Percentiles rank a stretch among this genome's conserved stretches.
Evolutionary conservation across 2,329 filamentous ascomycete species (phyloP).

Genomic region (Dothistroma pini): DNA sequence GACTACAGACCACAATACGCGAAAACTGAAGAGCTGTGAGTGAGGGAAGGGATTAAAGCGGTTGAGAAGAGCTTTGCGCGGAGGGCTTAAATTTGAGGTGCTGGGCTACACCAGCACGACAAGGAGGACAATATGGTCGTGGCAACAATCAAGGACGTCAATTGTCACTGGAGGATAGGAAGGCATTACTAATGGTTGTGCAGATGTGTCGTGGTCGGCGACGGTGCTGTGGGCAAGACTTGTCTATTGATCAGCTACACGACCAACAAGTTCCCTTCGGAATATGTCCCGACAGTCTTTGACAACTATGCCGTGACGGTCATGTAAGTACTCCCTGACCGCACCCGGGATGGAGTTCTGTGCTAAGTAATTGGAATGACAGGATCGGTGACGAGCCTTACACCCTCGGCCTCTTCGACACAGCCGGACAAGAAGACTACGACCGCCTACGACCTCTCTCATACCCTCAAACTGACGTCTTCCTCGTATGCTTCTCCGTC

Average conservation of each 20-base stretch:
- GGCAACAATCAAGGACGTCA: slow-evolving; percentile 34
- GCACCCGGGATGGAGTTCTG: not conserved
- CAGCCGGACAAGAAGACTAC: slow-evolving; percentile 98
- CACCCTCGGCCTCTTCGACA: slow-evolving; percentile 96
- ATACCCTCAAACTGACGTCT: slow-evolving; percentile 97
- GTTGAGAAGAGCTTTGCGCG: slow-evolving; percentile 6
- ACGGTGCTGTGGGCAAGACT: slow-evolving; percentile 99
- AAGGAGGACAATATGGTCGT: slow-evolving; percentile 28
- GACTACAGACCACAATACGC: not conserved
- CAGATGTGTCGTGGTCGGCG: slow-evolving; percentile 97
- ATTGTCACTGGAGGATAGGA: not conserved
- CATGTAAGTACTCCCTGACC: slow-evolving; percentile 53
- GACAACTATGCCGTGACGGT: slow-evolving; percentile 99
- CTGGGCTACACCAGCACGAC: not conserved
- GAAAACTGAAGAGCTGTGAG: not conserved
- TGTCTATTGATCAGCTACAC: slow-evolving; percentile 99
- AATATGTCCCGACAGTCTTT: slow-evolving; percentile 99
- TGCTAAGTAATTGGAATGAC: slow-evolving; percentile 22
- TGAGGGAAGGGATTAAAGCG: not conserved
- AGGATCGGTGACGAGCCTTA: slow-evolving; percentile 99
- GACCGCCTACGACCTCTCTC: slow-evolving; percentile 93
- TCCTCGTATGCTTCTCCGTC: slow-evolving; percentile 98
- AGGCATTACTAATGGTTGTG: slow-evolving; percentile 6
- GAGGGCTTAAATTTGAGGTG: not conserved
- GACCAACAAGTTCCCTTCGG: slow-evolving; percentile 98